These are phyloP conservation scores for Paraphoma sp. DNA, from an alignment of 2,329 filamentous ascomycete species.

Conservation along the genomic window DNA sequence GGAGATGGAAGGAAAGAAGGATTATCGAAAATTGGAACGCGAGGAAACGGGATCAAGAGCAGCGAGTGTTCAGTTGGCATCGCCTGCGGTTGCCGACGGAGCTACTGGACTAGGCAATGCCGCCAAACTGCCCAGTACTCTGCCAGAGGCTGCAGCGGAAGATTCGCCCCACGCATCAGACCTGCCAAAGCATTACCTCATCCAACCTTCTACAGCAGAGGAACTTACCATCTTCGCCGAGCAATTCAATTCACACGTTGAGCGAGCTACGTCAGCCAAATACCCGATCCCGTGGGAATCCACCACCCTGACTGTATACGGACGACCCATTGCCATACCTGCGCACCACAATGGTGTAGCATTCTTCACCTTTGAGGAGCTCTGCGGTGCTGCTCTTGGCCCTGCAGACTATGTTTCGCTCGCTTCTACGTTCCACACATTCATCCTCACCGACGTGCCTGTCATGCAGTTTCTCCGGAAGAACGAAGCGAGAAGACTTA, in stretches of 20 bases:
- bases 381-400: constrained; percentile 70
- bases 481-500: constrained; percentile 81
- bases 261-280: constrained; percentile 29
- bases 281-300: constrained; percentile 54
- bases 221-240: constrained; percentile 26
- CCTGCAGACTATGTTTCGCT: constrained; percentile 85
- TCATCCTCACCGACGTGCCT: constrained; percentile 75
- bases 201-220: constrained; percentile 34
- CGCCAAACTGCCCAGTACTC: not conserved
- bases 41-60: constrained; percentile 17
- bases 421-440: constrained; percentile 79
- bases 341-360: constrained; percentile 64
- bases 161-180: constrained; percentile 1
- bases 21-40: constrained; percentile 65
- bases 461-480: constrained; percentile 72
- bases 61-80: not conserved
- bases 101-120: not conserved
- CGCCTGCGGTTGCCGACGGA: not conserved
- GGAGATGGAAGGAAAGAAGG: constrained; percentile 78
- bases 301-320: constrained; percentile 63
- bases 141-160: constrained; percentile 1
- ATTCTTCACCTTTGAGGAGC: constrained; percentile 71
- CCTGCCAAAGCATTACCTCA: constrained; percentile 45
- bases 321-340: constrained; percentile 67
- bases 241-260: constrained; percentile 28